phyloP scores from a whole-genome alignment of 2,329 filamentous ascomycete genomes.

The Fusarium nygamai region DNA sequence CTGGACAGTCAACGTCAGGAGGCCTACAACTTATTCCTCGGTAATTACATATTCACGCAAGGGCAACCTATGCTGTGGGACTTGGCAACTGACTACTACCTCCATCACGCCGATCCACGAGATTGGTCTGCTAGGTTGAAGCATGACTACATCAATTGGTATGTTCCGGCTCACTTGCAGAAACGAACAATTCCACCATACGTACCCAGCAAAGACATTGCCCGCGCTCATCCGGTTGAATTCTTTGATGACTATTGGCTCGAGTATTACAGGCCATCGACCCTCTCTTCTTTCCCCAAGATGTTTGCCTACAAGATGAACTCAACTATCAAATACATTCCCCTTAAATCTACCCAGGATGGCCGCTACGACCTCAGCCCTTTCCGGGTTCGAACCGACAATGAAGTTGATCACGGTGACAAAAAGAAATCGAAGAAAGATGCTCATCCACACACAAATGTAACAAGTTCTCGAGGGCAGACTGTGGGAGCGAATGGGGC shows the following conservation, averaged over 20 bases:
- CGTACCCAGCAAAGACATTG: conserved; percentile 50
- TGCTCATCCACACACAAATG: conserved; percentile 72
- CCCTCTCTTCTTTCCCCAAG: conserved; percentile 88
- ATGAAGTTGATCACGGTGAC: conserved; percentile 66
- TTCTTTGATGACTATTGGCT: conserved; percentile 95
- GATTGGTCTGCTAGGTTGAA: conserved; percentile 70
- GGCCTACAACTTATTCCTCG: conserved; percentile 96
- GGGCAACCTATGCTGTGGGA: conserved; percentile 98
- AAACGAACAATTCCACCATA: conserved; percentile 65
- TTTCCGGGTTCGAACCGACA: conserved; percentile 79
- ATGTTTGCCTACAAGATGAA: conserved; percentile 95
- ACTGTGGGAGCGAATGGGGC: conserved; percentile 50
- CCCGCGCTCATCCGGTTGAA: conserved; percentile 58
- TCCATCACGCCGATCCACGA: conserved; percentile 88
- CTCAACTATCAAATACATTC: conserved; percentile 84
- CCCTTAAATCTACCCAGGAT: conserved; percentile 76
- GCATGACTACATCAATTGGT: conserved; percentile 90
- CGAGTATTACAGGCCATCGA: conserved; percentile 92
- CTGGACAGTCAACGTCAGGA: conserved; percentile 97
- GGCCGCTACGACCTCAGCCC: conserved; percentile 86
- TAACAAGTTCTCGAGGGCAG: conserved; percentile 51
- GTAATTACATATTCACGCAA: conserved; percentile 89
- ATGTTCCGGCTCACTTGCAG: conserved; percentile 76
- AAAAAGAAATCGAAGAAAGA: conserved; percentile 74
- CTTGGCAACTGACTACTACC: conserved; percentile 91